Base-by-base conservation (phyloP, 176 grass and related monocot species). In the Juncus effusus region DNA sequence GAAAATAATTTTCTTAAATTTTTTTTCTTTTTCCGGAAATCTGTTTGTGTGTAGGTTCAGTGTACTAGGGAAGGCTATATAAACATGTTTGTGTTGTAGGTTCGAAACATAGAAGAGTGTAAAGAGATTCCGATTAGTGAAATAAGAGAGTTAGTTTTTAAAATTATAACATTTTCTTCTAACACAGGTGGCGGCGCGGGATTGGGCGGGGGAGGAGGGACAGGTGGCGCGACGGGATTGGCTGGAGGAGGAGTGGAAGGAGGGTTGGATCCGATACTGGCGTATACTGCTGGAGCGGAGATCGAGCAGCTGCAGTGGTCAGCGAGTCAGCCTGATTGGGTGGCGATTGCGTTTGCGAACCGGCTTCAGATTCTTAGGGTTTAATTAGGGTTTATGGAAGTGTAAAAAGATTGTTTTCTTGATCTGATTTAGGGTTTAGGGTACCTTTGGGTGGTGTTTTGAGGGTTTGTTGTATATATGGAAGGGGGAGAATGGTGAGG, bases 261-360 rank as follows among this genome's bases (percentile, higher is more conserved):
- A 2, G 88, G 88, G 16, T 72, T 99, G 59, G 94, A 99, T 16
- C 94, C 94, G 6, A 99, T 99, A 74, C 67, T 99, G 37, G 85
- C 94, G 3, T 99, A 99, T 62, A 99, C 94, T 0, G 94, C 94
- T 4, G 94, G 94, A 10, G 94, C 88, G 15, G 89, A 93, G 83
- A 92, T 99, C 69, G 94, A 99, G 76, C 94, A 99, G 69, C 76
- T 99, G 61, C 94, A 99, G 85, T 99, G 94, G 94, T 99, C 94
- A 3, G 84, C 89, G 2, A 93, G 88, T 49, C 94, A 97, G 38
- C 93, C 93, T 55, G 93, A 92, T 59, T 97, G 94, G 93, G 88
- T 97, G 39, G 93, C 93, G 38, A 92, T 97, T 69, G 88, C 82
- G 10, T 92, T 97, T 13, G 77, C 93, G 63, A 83, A 74, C 56